phyloP scores from a whole-genome alignment of 1,284 basidiomycete genomes.

The Pseudozyma thailandica region DNA sequence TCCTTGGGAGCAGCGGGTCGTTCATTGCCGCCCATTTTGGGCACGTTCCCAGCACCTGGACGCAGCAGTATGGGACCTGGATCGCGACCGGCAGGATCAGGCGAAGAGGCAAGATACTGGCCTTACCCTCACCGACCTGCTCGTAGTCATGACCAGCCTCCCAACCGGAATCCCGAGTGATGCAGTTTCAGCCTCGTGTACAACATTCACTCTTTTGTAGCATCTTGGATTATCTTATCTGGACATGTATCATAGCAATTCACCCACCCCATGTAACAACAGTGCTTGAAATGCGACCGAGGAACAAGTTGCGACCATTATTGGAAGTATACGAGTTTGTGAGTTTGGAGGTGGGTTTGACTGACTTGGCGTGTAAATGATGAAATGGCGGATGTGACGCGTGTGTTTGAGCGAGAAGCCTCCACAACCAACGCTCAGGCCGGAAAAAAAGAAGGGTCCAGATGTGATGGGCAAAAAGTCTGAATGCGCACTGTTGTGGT shows the following conservation, averaged over 20 bases:
- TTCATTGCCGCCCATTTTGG: conserved; percentile 45
- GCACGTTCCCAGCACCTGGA: conserved; percentile 33
- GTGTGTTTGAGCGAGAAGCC: conserved; percentile 4
- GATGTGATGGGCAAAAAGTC: background rate
- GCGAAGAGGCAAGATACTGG: conserved; percentile 32
- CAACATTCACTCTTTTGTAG: too few species aligned
- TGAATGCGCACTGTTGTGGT: too few species aligned
- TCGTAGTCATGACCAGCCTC: conserved; percentile 23
- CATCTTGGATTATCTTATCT: too few species aligned
- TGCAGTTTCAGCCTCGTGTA: background rate
- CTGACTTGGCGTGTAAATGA: background rate
- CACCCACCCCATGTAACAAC: too few species aligned
- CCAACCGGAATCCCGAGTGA: conserved; percentile 15
- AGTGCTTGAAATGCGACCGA: too few species aligned
- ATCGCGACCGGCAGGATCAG: conserved; percentile 10
- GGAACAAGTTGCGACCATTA: too few species aligned
- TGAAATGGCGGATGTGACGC: background rate
- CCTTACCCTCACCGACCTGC: conserved; percentile 34
- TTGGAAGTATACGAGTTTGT: too few species aligned
- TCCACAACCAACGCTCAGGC: conserved; percentile 3
- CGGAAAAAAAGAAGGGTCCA: conserved; percentile 18
- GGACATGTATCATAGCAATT: too few species aligned
- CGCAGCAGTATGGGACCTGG: conserved; percentile 9
- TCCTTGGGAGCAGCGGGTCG: conserved; percentile 31
- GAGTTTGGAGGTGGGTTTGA: background rate